Percentiles rank a stretch among this genome's conserved stretches.
phyloP scores from a whole-genome alignment of 148 eudicot genomes.

The Beta vulgaris region DNA sequence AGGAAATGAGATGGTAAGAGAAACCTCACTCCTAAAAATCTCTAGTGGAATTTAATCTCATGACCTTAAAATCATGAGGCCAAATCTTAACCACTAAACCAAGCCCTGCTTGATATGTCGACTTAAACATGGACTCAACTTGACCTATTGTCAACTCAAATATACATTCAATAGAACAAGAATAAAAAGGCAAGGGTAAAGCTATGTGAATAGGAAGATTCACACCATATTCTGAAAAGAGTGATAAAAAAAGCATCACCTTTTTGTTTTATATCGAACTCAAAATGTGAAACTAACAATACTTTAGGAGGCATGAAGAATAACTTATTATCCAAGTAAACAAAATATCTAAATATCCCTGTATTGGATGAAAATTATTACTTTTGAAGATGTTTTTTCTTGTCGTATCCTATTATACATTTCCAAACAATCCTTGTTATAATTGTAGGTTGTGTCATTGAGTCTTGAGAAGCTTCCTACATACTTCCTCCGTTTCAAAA shows the following conservation, averaged over 20 bases:
- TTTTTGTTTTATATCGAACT: background rate
- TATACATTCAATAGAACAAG: too few relatives aligned
- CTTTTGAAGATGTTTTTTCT: background rate
- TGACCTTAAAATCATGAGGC: too few relatives aligned
- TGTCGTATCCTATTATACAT: background rate
- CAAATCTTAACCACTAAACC: too few relatives aligned
- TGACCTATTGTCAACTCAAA: too few relatives aligned
- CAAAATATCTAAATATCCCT: background rate
- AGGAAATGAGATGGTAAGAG: too few relatives aligned
- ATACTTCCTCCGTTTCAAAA: too few relatives aligned
- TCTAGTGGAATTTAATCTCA: too few relatives aligned
- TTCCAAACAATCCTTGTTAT: background rate
- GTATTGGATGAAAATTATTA: background rate
- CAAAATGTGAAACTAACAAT: background rate
- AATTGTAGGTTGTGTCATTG: constrained; percentile 1
- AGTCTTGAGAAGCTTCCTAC: too few relatives aligned
- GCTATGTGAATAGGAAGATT: constrained; percentile 3
- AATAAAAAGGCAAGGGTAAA: background rate
- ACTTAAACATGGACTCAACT: too few relatives aligned
- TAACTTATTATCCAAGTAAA: too few relatives aligned
- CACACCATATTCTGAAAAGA: constrained; percentile 8
- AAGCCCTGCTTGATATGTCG: too few relatives aligned
- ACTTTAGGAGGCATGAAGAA: background rate
- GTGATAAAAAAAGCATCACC: background rate
- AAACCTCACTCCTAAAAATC: too few relatives aligned